phyloP scores from a whole-genome alignment of 2,329 filamentous ascomycete species.

The Stenocarpella maydis region DNA sequence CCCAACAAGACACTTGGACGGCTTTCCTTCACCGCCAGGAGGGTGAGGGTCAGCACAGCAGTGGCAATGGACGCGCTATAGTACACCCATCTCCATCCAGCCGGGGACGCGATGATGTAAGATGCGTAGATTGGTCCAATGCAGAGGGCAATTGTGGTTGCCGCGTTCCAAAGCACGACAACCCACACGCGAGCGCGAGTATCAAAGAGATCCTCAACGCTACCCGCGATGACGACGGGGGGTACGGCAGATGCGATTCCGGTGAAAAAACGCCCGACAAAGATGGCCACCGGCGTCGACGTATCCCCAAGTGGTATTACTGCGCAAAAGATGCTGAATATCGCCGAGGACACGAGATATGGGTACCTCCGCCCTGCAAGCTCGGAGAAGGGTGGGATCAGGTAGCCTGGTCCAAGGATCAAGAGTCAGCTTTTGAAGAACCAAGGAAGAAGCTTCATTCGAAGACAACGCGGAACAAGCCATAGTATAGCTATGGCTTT shows the following conservation, averaged over 20 bases:
- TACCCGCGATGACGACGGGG: constrained; percentile 55
- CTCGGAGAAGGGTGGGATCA: constrained; percentile 50
- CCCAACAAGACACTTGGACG: constrained; percentile 53
- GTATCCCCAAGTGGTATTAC: constrained; percentile 47
- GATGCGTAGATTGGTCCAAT: constrained; percentile 54
- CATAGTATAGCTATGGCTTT: too few relatives aligned
- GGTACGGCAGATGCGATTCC: constrained; percentile 57
- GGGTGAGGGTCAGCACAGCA: constrained; percentile 44
- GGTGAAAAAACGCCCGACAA: constrained; percentile 52
- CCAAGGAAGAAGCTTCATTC: too few relatives aligned
- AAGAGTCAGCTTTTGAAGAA: too few relatives aligned
- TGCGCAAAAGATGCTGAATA: constrained; percentile 46
- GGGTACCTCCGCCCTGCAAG: constrained; percentile 47
- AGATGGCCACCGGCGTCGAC: constrained; percentile 39
- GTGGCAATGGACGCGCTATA: constrained; percentile 51
- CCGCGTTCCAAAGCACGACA: constrained; percentile 54
- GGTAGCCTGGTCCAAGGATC: too few relatives aligned
- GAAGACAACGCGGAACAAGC: too few relatives aligned
- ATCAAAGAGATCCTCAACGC: constrained; percentile 59
- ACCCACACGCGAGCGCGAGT: constrained; percentile 54
- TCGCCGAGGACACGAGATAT: constrained; percentile 45
- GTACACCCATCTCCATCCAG: constrained; percentile 55
- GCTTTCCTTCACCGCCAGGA: constrained; percentile 51
- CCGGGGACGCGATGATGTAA: constrained; percentile 42
- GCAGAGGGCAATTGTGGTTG: constrained; percentile 52